phyloP scores from a whole-genome alignment of 495 filamentous ascomycete genomes.

The Aeminium ludgeri region DNA sequence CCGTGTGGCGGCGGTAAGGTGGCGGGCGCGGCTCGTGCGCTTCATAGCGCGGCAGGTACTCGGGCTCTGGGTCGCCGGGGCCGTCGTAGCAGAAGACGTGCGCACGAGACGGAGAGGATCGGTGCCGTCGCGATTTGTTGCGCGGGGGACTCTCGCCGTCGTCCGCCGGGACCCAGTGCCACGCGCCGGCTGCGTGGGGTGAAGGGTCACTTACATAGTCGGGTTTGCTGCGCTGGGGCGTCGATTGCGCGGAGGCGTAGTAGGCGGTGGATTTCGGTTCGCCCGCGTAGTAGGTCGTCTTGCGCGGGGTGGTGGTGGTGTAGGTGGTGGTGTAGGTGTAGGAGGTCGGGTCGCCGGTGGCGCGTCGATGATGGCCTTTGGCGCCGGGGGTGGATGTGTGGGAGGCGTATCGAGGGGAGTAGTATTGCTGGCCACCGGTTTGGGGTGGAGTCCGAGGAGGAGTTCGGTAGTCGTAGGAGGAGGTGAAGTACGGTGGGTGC shows the following conservation, averaged over 20 bases:
- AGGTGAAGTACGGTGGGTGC: constrained; percentile 21
- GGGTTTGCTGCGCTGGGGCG: constrained; percentile 24
- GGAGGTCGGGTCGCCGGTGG: constrained; percentile 19
- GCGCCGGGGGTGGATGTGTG: constrained; percentile 22
- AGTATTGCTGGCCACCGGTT: constrained; percentile 18
- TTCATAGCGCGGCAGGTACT: constrained; percentile 27
- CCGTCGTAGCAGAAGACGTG: constrained; percentile 22
- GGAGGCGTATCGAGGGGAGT: constrained; percentile 23
- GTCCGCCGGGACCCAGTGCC: constrained; percentile 9
- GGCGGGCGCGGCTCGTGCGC: constrained; percentile 17
- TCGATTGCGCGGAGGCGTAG: constrained; percentile 19
- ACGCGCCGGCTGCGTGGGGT: constrained; percentile 17
- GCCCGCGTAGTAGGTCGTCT: constrained; percentile 13
- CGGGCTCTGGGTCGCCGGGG: constrained; percentile 19
- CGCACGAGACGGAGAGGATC: constrained; percentile 17
- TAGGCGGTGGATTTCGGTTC: constrained; percentile 12
- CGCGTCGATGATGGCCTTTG: constrained; percentile 23
- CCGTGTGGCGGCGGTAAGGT: constrained; percentile 13
- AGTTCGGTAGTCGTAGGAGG: constrained; percentile 22
- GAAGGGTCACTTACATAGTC: constrained; percentile 29
- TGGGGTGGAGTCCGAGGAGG: constrained; percentile 24
- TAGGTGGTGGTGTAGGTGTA: constrained; percentile 12
- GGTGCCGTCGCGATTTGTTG: constrained; percentile 22
- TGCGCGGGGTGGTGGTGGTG: constrained; percentile 15
- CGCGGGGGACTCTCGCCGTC: constrained; percentile 11